Evolutionary conservation across 2,329 filamentous ascomycete genomes (phyloP).

Genomic region (Lasiodiplodia citricola): DNA sequence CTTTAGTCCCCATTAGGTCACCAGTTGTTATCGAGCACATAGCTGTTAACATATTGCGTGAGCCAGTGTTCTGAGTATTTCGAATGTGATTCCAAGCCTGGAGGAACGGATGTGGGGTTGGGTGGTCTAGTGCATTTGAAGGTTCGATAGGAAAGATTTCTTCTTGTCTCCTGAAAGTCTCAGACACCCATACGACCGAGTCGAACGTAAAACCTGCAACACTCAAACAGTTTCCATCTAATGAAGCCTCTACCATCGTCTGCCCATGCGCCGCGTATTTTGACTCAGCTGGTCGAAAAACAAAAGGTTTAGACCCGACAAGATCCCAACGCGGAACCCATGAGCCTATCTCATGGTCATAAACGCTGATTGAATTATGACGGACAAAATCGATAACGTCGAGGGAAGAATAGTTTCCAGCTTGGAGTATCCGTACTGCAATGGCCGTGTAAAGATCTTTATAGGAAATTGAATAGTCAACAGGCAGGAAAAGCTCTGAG

Average conservation of each 20-base stretch:
- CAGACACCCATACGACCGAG: neutral
- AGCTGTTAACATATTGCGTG: neutral
- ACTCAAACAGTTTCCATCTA: accelerated
- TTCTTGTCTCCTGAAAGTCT: too few relatives aligned
- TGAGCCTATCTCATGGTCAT: neutral
- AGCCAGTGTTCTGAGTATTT: neutral
- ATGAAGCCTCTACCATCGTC: neutral
- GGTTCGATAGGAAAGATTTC: neutral
- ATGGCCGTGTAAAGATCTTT: neutral
- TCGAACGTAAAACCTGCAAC: neutral
- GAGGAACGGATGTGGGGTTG: neutral
- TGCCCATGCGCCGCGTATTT: neutral
- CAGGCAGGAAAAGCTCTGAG: neutral
- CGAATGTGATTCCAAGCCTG: neutral
- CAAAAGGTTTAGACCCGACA: neutral
- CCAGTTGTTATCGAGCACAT: too few relatives aligned
- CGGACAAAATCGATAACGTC: neutral
- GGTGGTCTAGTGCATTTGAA: neutral
- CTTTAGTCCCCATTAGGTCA: too few relatives aligned
- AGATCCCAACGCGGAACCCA: neutral
- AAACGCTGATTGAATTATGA: neutral
- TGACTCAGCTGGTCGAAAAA: too few relatives aligned
- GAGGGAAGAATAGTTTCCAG: neutral
- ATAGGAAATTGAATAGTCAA: neutral
- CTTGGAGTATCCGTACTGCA: neutral